Conservation (phyloP, 2,329 filamentous ascomycete genomes). For the Neurospora crassa region DNA sequence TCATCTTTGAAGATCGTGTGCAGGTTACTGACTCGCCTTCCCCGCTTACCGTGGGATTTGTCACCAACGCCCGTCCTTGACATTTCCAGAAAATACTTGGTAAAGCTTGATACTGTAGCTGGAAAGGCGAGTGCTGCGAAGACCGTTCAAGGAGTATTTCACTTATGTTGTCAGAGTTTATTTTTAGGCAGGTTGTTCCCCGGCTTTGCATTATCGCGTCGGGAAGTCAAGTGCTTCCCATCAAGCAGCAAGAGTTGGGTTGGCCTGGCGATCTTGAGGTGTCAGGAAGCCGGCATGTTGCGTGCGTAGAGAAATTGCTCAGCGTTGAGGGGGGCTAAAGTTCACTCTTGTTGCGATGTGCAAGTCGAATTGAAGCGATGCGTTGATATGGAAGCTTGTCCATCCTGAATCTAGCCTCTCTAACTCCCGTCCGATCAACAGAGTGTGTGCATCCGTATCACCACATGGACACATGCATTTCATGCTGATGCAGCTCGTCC, state of each 20-base stretch:
- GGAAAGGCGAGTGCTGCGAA: neutral
- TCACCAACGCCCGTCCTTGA: neutral
- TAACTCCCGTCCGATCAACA: neutral
- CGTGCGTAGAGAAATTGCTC: neutral
- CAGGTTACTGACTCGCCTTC: neutral
- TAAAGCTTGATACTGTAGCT: neutral
- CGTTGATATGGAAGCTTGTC: neutral
- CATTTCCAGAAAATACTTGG: neutral
- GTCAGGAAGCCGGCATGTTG: neutral
- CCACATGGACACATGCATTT: neutral
- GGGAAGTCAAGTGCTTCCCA: neutral
- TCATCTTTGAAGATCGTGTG: neutral
- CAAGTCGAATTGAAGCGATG: neutral
- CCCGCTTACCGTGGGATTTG: neutral
- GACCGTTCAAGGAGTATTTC: neutral
- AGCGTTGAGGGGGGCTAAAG: neutral
- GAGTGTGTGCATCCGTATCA: neutral
- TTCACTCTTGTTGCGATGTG: neutral
- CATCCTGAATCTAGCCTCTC: neutral
- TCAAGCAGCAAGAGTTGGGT: neutral
- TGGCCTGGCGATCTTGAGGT: neutral
- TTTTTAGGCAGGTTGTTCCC: neutral
- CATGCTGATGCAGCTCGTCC: neutral
- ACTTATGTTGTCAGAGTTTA: neutral
- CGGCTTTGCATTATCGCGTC: neutral